A percentile compares a stretch with the other conserved stretches of the same genome.
These are phyloP conservation scores for Colletotrichum sp. DNA, from an alignment of 2,329 filamentous ascomycete species.

Conservation along the genomic window DNA sequence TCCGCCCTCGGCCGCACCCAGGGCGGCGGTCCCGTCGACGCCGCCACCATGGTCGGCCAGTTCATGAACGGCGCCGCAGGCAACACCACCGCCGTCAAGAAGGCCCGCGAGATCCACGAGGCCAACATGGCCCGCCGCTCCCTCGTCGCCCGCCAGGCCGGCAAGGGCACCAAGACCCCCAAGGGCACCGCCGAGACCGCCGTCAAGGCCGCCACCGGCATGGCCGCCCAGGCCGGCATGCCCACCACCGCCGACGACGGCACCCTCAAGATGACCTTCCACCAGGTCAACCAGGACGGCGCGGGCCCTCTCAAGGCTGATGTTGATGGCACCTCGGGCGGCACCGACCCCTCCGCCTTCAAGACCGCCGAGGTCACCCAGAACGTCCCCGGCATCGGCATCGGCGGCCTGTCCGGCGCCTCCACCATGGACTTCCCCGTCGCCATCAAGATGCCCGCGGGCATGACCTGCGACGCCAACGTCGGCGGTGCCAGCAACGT, in stretches of 20 bases:
- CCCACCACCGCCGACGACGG: slow-evolving; percentile 71
- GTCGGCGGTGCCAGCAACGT: slow-evolving; percentile 64
- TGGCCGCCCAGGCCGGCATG: slow-evolving; percentile 70
- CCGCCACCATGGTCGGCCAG: slow-evolving; percentile 56
- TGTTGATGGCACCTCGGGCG: slow-evolving; percentile 66
- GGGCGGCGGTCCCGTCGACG: slow-evolving; percentile 61
- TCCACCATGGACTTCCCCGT: slow-evolving; percentile 68
- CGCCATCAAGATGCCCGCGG: slow-evolving; percentile 66
- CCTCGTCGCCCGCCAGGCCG: slow-evolving; percentile 13
- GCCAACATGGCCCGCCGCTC: slow-evolving; percentile 37
- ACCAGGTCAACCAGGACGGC: slow-evolving; percentile 74
- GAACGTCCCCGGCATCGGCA: slow-evolving; percentile 62
- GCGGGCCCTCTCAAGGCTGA: slow-evolving; percentile 65
- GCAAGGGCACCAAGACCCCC: slow-evolving; percentile 20
- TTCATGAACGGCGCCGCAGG: slow-evolving; percentile 57
- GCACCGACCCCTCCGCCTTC: slow-evolving; percentile 64
- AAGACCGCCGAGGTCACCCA: slow-evolving; percentile 60
- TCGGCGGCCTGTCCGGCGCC: slow-evolving; percentile 62
- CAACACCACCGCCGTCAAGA: slow-evolving; percentile 42
- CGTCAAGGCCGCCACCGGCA: slow-evolving; percentile 58
- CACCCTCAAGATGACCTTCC: slow-evolving; percentile 66
- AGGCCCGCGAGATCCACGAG: slow-evolving; percentile 42
- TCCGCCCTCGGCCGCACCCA: slow-evolving; percentile 69
- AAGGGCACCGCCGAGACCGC: slow-evolving; percentile 47
- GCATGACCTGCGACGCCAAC: slow-evolving; percentile 67